Evolutionary conservation across 2,329 filamentous ascomycete species (phyloP).

Genomic region (Exophiala oligosperma): DNA sequence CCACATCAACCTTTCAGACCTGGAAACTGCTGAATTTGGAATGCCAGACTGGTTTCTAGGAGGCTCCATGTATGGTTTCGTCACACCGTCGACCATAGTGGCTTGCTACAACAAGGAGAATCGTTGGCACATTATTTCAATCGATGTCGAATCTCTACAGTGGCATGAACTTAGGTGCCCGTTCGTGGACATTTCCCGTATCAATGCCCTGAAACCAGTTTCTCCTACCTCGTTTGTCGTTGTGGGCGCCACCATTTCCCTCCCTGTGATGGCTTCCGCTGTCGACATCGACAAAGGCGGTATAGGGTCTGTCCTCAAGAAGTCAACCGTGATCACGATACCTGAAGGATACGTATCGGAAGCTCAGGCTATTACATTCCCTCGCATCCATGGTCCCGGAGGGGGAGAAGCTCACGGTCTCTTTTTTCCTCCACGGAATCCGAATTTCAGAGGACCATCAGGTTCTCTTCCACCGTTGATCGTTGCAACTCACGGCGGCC

Average conservation of each 20-base stretch:
- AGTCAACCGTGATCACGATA: background rate
- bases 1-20: conserved; percentile 38
- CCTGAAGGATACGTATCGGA: conserved; percentile 23
- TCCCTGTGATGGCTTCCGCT: conserved; percentile 4
- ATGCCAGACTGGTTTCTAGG: conserved; percentile 24
- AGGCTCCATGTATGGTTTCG: conserved; percentile 34
- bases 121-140: conserved; percentile 37
- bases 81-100: conserved; percentile 39
- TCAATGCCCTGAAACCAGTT: conserved; percentile 26
- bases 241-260: conserved; percentile 1
- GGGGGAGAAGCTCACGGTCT: conserved; percentile 44
- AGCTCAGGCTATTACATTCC: conserved; percentile 41
- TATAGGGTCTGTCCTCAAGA: conserved; percentile 3
- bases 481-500: conserved; percentile 48
- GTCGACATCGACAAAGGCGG: background rate
- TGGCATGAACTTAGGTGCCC: conserved; percentile 79
- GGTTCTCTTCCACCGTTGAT: conserved; percentile 51
- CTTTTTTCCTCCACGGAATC: conserved; percentile 53
- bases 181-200: conserved; percentile 35
- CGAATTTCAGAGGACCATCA: conserved; percentile 40
- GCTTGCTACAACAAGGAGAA: conserved; percentile 39
- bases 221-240: conserved; percentile 1
- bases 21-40: conserved; percentile 42
- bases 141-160: conserved; percentile 41
- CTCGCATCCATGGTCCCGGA: conserved; percentile 31